phyloP scores from a whole-genome alignment of 1,284 basidiomycete species.

The Ustilago cynodontis region DNA sequence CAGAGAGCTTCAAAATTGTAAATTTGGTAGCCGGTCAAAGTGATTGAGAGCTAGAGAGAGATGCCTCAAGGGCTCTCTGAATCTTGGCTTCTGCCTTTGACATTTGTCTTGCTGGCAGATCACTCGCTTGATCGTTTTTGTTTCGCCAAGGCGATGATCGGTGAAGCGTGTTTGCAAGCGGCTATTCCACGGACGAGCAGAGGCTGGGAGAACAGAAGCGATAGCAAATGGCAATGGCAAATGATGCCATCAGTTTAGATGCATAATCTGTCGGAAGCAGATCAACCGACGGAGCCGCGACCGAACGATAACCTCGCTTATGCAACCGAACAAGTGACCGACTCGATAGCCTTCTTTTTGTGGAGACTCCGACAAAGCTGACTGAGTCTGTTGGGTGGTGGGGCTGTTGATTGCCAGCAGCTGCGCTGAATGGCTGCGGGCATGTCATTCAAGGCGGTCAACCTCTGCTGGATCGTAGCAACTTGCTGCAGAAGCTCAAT shows the following conservation, averaged over 20 bases:
- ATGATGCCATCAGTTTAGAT: slow-evolving; percentile 3
- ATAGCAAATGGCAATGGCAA: not conserved
- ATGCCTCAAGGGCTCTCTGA: not conserved
- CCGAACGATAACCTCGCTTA: slow-evolving; percentile 21
- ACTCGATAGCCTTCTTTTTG: not conserved
- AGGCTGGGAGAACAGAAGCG: not conserved
- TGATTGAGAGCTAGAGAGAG: not conserved
- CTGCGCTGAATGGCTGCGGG: not conserved
- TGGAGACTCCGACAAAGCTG: slow-evolving; percentile 8
- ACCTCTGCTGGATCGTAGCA: not conserved
- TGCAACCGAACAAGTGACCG: slow-evolving; percentile 14
- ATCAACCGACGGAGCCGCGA: slow-evolving; percentile 32
- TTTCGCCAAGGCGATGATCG: slow-evolving; percentile 7
- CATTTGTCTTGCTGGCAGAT: slow-evolving; percentile 12
- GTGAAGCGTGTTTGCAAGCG: not conserved
- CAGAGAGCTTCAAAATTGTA: no score
- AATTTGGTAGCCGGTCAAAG: not conserved
- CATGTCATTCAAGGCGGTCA: not conserved
- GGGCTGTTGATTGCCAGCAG: not conserved
- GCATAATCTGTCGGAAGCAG: slow-evolving; percentile 37
- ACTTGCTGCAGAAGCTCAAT: not conserved
- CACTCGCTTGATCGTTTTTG: not conserved
- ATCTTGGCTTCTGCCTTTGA: not conserved
- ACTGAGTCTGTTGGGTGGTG: not conserved
- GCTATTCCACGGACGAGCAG: not conserved